phyloP scores from a whole-genome alignment of 805 yeast species.

The Ascoidea tarda region DNA sequence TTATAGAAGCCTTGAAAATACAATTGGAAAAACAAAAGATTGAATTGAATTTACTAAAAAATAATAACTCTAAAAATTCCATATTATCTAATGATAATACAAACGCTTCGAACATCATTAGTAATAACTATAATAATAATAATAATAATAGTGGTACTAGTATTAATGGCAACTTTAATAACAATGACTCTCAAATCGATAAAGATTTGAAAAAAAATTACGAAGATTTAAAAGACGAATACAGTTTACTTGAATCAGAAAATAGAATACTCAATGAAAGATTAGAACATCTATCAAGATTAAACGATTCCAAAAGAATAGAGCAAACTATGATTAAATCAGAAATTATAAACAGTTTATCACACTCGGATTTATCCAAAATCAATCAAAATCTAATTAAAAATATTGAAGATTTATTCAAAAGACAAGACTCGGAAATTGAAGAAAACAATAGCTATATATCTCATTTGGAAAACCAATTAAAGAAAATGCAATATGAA shows the following conservation, averaged over 20 bases:
- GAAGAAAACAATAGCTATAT: conserved; percentile 50
- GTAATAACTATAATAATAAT: too few relatives aligned
- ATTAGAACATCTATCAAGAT: conserved; percentile 52
- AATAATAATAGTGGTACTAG: neutral
- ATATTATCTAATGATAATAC: conserved; percentile 1
- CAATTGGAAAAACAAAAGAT: conserved; percentile 48
- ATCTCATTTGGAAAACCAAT: conserved; percentile 40
- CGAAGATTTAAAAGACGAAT: conserved; percentile 17
- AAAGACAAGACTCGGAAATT: conserved; percentile 32
- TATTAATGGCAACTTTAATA: too few relatives aligned
- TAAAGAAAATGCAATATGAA: conserved; percentile 18
- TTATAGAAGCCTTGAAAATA: conserved; percentile 39
- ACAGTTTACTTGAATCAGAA: conserved; percentile 41
- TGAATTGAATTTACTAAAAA: conserved; percentile 30
- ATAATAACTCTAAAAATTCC: conserved; percentile 4
- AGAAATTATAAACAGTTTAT: conserved; percentile 43
- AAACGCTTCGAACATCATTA: too few relatives aligned
- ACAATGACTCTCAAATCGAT: neutral
- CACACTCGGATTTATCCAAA: conserved; percentile 20
- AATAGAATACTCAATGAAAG: conserved; percentile 50
- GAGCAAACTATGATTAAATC: conserved; percentile 40
- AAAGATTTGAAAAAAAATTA: neutral
- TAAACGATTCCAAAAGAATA: conserved; percentile 45
- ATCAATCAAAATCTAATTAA: conserved; percentile 25
- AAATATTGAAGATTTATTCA: conserved; percentile 30